Evolutionary conservation across 306 rosid genomes (phyloP).

Genomic region (Dryas octopetala): DNA sequence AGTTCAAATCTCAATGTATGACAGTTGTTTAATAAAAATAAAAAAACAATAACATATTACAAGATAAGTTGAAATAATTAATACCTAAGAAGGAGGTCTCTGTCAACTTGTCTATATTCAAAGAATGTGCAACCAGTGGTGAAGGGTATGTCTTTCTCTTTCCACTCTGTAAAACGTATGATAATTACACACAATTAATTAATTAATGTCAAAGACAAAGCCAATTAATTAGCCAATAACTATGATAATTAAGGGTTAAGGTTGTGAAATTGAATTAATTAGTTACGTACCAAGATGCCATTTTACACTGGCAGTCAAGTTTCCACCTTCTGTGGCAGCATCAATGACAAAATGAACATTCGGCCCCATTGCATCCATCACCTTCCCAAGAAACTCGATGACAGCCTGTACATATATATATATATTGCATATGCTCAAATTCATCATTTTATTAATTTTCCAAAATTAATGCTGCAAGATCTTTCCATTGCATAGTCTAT

Average conservation of each 20-base stretch:
- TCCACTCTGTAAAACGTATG: constrained; percentile 43
- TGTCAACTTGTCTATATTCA: constrained; percentile 32
- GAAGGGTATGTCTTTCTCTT: constrained; percentile 39
- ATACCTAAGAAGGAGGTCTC: constrained; percentile 40
- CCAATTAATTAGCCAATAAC: too few relatives aligned
- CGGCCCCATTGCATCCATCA: constrained; percentile 50
- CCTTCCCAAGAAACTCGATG: constrained; percentile 19
- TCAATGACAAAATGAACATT: constrained; percentile 21
- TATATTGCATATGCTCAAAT: not conserved
- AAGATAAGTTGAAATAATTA: too few relatives aligned
- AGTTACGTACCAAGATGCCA: constrained; percentile 39
- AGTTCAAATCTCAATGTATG: too few relatives aligned
- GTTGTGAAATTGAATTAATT: not conserved
- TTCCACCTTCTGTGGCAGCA: not conserved
- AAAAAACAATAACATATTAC: not conserved
- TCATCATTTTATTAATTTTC: not conserved
- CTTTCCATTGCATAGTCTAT: too few relatives aligned
- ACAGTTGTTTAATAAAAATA: not conserved
- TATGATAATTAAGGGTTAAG: not conserved
- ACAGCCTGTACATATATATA: constrained; percentile 22
- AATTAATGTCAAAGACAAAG: not conserved
- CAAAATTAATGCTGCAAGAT: not conserved
- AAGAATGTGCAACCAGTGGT: constrained; percentile 43
- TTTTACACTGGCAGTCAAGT: constrained; percentile 26
- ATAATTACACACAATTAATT: too few relatives aligned